Percentiles rank a stretch among this genome's conserved stretches.
phyloP scores from a whole-genome alignment of 352 stramenopile genomes.

The Phytophthora megakarya region DNA sequence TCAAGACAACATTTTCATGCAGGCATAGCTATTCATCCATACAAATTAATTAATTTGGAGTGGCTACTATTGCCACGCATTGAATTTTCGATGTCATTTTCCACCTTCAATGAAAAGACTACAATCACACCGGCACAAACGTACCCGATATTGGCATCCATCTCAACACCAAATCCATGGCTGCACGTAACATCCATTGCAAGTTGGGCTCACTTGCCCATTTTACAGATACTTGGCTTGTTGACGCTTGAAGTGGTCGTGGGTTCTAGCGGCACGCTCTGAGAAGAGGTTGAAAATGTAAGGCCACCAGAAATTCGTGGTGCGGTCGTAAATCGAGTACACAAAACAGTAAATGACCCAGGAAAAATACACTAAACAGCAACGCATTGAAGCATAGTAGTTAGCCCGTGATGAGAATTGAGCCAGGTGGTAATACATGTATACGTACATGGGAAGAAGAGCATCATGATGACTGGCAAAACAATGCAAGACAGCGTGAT shows the following conservation, averaged over 20 bases:
- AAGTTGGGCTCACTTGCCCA: constrained; percentile 6
- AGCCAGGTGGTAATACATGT: constrained; percentile 15
- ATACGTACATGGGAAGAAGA: constrained; percentile 75
- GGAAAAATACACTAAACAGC: constrained; percentile 67
- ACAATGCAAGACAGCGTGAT: constrained; percentile 69
- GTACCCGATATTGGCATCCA: constrained; percentile 6
- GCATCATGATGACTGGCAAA: constrained; percentile 76
- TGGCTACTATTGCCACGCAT: constrained; percentile 26
- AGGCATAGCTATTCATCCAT: constrained; percentile 9
- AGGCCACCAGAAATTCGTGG: constrained; percentile 85
- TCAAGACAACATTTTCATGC: constrained; percentile 8
- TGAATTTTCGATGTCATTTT: constrained; percentile 22
- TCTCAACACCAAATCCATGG: constrained; percentile 4
- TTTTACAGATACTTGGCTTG: constrained; percentile 37
- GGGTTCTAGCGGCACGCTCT: constrained; percentile 64
- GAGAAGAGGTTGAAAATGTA: constrained; percentile 85
- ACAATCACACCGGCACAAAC: constrained; percentile 25
- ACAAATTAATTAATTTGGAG: constrained; percentile 31
- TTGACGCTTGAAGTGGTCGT: constrained; percentile 51
- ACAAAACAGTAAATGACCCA: constrained; percentile 87
- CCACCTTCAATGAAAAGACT: constrained; percentile 6
- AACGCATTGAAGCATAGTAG: background rate
- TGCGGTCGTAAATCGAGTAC: constrained; percentile 84
- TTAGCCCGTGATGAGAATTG: constrained; percentile 2
- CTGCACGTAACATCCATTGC: background rate